Evolutionary conservation across 2,329 filamentous ascomycete species (phyloP).

Genomic region (Pseudopithomyces chartarum): DNA sequence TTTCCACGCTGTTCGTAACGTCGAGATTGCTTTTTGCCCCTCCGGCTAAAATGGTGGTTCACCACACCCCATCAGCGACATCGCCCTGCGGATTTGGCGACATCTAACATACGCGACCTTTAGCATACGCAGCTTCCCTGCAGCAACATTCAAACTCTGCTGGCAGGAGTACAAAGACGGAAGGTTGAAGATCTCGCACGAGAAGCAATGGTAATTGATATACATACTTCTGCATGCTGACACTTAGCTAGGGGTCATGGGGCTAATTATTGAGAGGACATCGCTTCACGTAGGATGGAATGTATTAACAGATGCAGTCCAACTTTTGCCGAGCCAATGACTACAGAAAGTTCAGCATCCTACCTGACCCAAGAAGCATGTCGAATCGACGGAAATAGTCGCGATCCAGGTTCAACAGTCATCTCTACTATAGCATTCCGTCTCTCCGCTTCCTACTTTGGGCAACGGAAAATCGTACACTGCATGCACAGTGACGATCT

Average conservation of each 20-base stretch:
- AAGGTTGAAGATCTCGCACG: slow-evolving; percentile 3
- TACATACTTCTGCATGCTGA: slow-evolving; percentile 2
- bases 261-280: not conserved
- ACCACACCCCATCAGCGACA: not conserved
- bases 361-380: not conserved
- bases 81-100: not conserved
- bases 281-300: not conserved
- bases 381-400: not conserved
- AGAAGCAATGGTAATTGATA: slow-evolving; percentile 3
- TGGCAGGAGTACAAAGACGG: not conserved
- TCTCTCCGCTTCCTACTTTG: slow-evolving; percentile 2
- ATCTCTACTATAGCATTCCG: not conserved
- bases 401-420: not conserved
- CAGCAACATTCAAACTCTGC: not conserved
- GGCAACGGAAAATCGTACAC: not conserved
- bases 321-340: not conserved
- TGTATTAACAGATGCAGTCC: not conserved
- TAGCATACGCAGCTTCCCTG: not conserved
- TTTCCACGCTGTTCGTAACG: not conserved
- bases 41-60: slow-evolving; percentile 3
- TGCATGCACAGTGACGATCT: not conserved
- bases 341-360: not conserved
- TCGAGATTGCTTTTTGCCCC: slow-evolving; percentile 2
- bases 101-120: not conserved
- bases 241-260: not conserved